phyloP scores from a whole-genome alignment of 129 eudicot species.

The Lactuca saligna region DNA sequence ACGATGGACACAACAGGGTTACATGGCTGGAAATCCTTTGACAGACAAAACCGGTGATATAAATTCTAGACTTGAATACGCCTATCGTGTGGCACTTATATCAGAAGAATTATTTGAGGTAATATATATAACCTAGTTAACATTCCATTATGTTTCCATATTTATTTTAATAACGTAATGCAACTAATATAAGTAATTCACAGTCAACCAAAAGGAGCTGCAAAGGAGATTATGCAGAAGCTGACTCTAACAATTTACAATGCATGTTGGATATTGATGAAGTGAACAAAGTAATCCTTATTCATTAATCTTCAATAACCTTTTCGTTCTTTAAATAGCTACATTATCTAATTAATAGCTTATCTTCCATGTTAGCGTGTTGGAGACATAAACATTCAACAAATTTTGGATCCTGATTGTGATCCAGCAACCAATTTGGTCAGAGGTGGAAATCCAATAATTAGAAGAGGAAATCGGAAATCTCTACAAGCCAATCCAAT shows the following conservation, averaged over 20 bases:
- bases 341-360: not conserved
- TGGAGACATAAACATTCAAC: slow-evolving; percentile 29
- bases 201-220: slow-evolving; percentile 26
- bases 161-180: not conserved
- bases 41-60: slow-evolving; percentile 27
- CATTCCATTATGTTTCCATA: not conserved
- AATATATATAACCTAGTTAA: not conserved
- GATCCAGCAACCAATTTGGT: slow-evolving; percentile 31
- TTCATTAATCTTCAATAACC: not conserved
- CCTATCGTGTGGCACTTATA: slow-evolving; percentile 38
- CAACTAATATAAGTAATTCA: not conserved
- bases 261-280: slow-evolving; percentile 25
- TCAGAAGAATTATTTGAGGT: slow-evolving; percentile 41
- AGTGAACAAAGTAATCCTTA: slow-evolving; percentile 26
- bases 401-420: slow-evolving; percentile 42
- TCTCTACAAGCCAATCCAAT: slow-evolving; percentile 11
- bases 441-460: slow-evolving; percentile 18
- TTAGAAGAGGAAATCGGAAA: slow-evolving; percentile 1
- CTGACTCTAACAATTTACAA: slow-evolving; percentile 21
- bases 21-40: slow-evolving; percentile 38
- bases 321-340: not conserved
- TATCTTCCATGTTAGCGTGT: slow-evolving; percentile 23
- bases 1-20: slow-evolving; percentile 21
- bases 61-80: slow-evolving; percentile 32
- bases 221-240: slow-evolving; percentile 36